A percentile compares a stretch with the other conserved stretches of the same genome.
phyloP scores from a whole-genome alignment of 139 green algal species.

The Coelastrella sp. region DNA sequence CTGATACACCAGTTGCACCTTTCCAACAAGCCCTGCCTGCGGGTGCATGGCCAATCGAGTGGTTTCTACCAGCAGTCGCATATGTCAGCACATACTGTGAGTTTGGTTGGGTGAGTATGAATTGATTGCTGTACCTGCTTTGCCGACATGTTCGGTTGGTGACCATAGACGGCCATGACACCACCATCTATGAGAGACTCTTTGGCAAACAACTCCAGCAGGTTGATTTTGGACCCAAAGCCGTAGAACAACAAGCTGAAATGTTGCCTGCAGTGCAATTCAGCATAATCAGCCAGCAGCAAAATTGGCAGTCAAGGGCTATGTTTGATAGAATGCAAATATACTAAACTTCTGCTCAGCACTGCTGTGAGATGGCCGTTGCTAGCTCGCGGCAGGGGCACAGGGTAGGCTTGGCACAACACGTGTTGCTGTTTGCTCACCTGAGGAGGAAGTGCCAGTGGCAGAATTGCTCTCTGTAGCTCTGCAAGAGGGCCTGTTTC shows the following conservation, averaged over 20 bases:
- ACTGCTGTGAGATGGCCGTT: too few relatives aligned
- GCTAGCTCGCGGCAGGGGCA: too few relatives aligned
- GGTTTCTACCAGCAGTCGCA: too few relatives aligned
- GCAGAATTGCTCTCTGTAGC: slow-evolving; percentile 19
- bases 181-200: slow-evolving; percentile 59
- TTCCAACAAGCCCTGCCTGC: too few relatives aligned
- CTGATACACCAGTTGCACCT: too few relatives aligned
- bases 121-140: slow-evolving; percentile 55
- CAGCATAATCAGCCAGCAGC: slow-evolving; percentile 2
- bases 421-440: slow-evolving; percentile 16
- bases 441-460: slow-evolving; percentile 55
- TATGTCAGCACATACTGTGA: too few relatives aligned
- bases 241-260: slow-evolving; percentile 90
- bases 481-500: slow-evolving; percentile 43
- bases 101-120: neutral
- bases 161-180: slow-evolving; percentile 70
- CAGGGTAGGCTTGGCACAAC: neutral
- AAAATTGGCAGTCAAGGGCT: neutral
- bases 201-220: slow-evolving; percentile 80
- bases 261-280: slow-evolving; percentile 53
- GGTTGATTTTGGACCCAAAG: slow-evolving; percentile 81
- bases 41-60: too few relatives aligned
- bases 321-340: neutral
- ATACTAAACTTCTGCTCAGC: too few relatives aligned
- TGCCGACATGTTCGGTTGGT: slow-evolving; percentile 56